Percentiles rank a stretch among this genome's conserved stretches.
phyloP scores from a whole-genome alignment of 495 filamentous ascomycete genomes.

The Aspergillus hancockii region DNA sequence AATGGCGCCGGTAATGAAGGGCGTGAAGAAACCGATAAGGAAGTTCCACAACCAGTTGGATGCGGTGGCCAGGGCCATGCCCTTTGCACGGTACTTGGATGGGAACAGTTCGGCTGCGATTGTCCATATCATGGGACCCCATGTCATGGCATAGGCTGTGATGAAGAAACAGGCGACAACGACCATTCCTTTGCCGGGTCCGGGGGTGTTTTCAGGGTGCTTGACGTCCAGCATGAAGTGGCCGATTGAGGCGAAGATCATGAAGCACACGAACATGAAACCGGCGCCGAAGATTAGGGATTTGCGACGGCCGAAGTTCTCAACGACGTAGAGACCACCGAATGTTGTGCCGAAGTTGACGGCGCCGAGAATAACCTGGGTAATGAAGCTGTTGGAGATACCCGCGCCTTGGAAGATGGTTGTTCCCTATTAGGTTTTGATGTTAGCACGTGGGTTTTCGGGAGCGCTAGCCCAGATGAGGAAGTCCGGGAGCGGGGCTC shows the following conservation, averaged over 20 bases:
- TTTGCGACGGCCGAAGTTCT: conserved; percentile 68
- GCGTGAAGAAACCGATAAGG: conserved; percentile 76
- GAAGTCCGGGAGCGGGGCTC: too few relatives aligned
- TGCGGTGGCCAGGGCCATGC: conserved; percentile 73
- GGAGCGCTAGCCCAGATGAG: conserved; percentile 25
- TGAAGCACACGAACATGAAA: conserved; percentile 69
- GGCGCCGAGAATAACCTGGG: conserved; percentile 69
- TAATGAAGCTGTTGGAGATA: conserved; percentile 68
- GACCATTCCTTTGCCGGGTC: conserved; percentile 71
- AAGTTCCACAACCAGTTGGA: conserved; percentile 90
- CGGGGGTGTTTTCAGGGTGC: conserved; percentile 55
- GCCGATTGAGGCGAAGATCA: conserved; percentile 73
- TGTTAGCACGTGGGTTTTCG: neutral
- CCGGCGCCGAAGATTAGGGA: conserved; percentile 65
- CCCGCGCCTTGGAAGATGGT: conserved; percentile 71
- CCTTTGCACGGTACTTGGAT: conserved; percentile 68
- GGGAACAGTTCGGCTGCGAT: conserved; percentile 80
- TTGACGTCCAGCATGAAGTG: conserved; percentile 60
- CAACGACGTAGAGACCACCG: conserved; percentile 68
- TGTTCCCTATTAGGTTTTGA: conserved; percentile 55
- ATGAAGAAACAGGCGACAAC: conserved; percentile 71
- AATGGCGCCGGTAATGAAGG: conserved; percentile 66
- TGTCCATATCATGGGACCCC: conserved; percentile 82
- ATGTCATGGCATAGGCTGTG: conserved; percentile 58
- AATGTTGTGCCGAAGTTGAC: conserved; percentile 77